phyloP scores from a whole-genome alignment of 352 stramenopile species.

The Pythium pyrilobum region DNA sequence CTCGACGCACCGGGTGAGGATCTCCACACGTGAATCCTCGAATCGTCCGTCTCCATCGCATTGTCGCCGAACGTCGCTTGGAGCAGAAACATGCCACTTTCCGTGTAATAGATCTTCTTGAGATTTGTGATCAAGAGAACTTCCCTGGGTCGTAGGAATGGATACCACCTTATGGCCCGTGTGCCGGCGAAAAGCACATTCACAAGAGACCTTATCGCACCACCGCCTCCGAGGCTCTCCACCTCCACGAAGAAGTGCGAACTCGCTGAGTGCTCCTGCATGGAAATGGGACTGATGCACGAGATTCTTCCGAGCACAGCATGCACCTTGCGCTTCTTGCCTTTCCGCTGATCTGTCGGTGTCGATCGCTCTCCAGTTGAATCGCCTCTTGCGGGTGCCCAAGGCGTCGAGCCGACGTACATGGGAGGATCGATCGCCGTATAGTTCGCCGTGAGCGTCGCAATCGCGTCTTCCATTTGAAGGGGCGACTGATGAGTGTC shows the following conservation, averaged over 20 bases:
- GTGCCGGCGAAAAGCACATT: constrained; percentile 49
- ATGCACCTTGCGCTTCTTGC: constrained; percentile 32
- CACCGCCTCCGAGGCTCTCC: constrained; percentile 16
- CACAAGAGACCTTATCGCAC: constrained; percentile 15
- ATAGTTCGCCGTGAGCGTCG: constrained; percentile 29
- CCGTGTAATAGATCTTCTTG: constrained; percentile 55
- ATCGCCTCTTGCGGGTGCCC: constrained; percentile 11
- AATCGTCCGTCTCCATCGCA: background rate
- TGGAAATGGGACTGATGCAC: constrained; percentile 51
- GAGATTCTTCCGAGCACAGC: constrained; percentile 41
- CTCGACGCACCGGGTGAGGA: no score
- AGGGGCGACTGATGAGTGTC: background rate
- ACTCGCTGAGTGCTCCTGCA: constrained; percentile 26
- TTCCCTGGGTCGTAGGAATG: constrained; percentile 39
- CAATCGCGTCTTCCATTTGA: constrained; percentile 8
- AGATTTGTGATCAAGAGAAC: constrained; percentile 52
- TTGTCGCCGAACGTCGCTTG: constrained; percentile 18
- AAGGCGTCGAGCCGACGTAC: constrained; percentile 28
- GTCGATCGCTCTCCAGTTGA: no score
- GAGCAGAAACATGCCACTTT: constrained; percentile 58
- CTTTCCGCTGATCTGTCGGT: constrained; percentile 2
- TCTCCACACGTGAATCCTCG: constrained; percentile 3
- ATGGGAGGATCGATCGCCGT: constrained; percentile 36
- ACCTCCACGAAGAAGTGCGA: constrained; percentile 71
- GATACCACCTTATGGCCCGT: constrained; percentile 30